Percentiles rank a stretch among this genome's conserved stretches.
Conservation (phyloP, 2,329 filamentous ascomycete species). For the Xylaria sp. region DNA sequence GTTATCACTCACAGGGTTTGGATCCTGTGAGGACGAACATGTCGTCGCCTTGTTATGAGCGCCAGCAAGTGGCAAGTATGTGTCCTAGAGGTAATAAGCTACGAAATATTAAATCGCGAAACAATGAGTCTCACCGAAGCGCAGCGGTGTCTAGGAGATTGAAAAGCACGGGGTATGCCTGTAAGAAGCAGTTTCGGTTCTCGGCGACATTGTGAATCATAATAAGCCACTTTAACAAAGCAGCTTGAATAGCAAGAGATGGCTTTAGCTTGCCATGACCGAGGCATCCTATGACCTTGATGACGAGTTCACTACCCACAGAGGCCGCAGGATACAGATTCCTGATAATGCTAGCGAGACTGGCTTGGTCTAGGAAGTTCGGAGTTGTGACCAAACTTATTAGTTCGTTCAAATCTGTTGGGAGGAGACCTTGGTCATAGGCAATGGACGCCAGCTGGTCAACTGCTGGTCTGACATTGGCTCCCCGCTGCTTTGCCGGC, state of each 20-base stretch:
- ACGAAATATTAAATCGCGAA: neutral
- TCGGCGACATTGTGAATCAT: constrained; percentile 79
- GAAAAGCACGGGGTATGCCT: constrained; percentile 80
- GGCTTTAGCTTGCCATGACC: constrained; percentile 83
- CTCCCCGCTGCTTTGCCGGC: constrained; percentile 73
- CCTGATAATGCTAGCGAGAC: constrained; percentile 73
- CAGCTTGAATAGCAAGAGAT: constrained; percentile 74
- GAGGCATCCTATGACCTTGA: constrained; percentile 77
- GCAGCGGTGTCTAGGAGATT: constrained; percentile 84
- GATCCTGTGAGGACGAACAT: constrained; percentile 86
- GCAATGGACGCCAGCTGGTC: constrained; percentile 71
- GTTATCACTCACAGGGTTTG: constrained; percentile 70
- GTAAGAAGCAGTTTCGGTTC: constrained; percentile 70
- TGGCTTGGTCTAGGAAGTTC: constrained; percentile 80
- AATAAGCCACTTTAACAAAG: constrained; percentile 81
- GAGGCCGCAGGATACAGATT: constrained; percentile 79
- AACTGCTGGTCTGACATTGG: constrained; percentile 71
- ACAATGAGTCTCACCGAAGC: constrained; percentile 64
- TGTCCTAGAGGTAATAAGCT: constrained; percentile 54
- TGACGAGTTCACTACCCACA: constrained; percentile 69
- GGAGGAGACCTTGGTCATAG: constrained; percentile 75
- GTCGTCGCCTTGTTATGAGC: constrained; percentile 80
- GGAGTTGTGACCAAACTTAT: constrained; percentile 74
- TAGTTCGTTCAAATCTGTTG: constrained; percentile 69
- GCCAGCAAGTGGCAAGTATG: constrained; percentile 81